These are phyloP conservation scores for Cercospora zeae-maydis DNA, from an alignment of 2,329 filamentous ascomycete species.

Conservation along the genomic window DNA sequence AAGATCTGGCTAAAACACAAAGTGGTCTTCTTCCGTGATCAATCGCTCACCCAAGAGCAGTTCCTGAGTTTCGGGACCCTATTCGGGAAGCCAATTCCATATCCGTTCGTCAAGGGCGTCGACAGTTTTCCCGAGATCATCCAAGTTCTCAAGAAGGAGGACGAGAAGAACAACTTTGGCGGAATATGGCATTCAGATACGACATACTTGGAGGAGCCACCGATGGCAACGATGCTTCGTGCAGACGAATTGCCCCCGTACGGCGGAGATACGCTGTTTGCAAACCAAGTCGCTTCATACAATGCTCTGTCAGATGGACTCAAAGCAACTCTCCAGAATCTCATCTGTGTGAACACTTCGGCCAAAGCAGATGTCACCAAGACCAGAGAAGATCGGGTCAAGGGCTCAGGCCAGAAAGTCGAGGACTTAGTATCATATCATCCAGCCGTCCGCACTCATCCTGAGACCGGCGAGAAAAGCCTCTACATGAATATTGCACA, in stretches of 20 bases:
- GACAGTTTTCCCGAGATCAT: conserved; percentile 25
- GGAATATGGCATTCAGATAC: conserved; percentile 29
- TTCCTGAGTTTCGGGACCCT: conserved; percentile 55
- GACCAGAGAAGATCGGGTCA: conserved; percentile 40
- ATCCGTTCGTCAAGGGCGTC: conserved; percentile 36
- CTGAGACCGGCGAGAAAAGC: conserved; percentile 72
- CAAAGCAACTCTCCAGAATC: conserved; percentile 66
- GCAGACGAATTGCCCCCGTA: conserved; percentile 21
- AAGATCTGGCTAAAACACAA: conserved; percentile 70
- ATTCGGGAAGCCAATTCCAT: neutral
- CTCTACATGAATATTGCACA: conserved; percentile 80
- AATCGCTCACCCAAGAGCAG: conserved; percentile 66
- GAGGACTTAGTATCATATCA: conserved; percentile 71
- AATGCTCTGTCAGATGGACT: conserved; percentile 75
- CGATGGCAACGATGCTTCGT: conserved; percentile 24
- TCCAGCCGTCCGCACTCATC: conserved; percentile 77
- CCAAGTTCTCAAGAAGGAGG: conserved; percentile 25
- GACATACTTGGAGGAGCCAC: conserved; percentile 24
- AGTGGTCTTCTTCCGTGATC: conserved; percentile 70
- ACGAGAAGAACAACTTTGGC: conserved; percentile 27
- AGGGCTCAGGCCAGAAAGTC: conserved; percentile 66
- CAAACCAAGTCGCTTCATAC: conserved; percentile 75
- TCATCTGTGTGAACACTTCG: conserved; percentile 65
- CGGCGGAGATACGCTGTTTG: conserved; percentile 82
- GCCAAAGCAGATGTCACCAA: conserved; percentile 51